Evolutionary conservation across 148 eudicot genomes (phyloP), one percentile per base, ranked within the genome.

Genomic region (Camellia japonica): DNA sequence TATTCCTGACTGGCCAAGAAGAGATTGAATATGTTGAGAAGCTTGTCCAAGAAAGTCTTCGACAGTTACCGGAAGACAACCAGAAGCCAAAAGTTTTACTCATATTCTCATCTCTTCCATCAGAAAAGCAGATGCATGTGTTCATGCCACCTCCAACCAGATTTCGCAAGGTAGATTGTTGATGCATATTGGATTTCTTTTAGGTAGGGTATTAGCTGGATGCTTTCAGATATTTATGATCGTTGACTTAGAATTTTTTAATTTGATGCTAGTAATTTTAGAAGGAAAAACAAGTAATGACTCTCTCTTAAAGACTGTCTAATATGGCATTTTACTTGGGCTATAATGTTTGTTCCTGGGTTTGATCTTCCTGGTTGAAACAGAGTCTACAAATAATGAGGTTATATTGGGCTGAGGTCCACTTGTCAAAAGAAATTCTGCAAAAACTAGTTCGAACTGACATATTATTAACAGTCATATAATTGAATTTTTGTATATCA

Each of bases 1-100:
- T 92, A 82, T 96, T 96, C 85, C 89, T 96, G 84, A 92, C 99
- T 80, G 99, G 99, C 76, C 99, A 96, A 91, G 98, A 96, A 85
- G 99, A 96, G 82, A 96, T 96, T 86, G 99, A 96, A 90, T 86
- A 93, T 51, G 93, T 92, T 70, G 97, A 93, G 84, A 88, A 94
- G 80, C 93, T 96, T 84, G 84, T 93, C 78, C 86, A 83, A 66
- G 93, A 91, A 76, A 89, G 84, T 83, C 85, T 90, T 78, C 89
- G 69, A 70, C 93, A 92, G 79, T 81, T 93, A 76, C 93, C 98
- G 16, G 89, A 91, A 80, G 79, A 80, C 79, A 86, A 81, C 58
- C 93, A 84, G 71, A 88, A 90, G 79, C 88, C 93, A 42, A 44
- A 83, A 71, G 87, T 85, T 71, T 69, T 90, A 77, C 85, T 95